Percentiles rank a stretch among this genome's conserved stretches.
Conservation (phyloP, 345 rosid species). For the Arabidopsis arenosa region DNA sequence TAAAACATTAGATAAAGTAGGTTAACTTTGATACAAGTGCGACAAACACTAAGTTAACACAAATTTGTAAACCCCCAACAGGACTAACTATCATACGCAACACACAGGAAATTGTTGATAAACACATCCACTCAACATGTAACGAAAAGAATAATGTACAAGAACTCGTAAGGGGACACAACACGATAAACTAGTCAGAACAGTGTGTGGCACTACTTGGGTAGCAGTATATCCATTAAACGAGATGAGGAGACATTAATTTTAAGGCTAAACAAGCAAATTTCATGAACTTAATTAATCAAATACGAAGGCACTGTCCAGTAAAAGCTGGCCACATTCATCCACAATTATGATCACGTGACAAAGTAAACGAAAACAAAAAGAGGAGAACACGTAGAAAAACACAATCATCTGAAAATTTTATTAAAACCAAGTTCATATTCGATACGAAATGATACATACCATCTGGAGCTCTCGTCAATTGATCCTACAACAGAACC, state of each 20-base stretch:
- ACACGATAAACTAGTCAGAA: neutral
- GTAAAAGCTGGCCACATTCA: slow-evolving; percentile 13
- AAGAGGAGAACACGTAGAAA: neutral
- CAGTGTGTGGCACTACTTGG: neutral
- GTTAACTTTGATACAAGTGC: slow-evolving; percentile 6
- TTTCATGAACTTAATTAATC: slow-evolving; percentile 7
- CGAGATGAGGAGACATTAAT: neutral
- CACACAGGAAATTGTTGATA: neutral
- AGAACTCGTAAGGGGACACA: neutral
- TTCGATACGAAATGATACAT: slow-evolving; percentile 36
- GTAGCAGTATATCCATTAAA: neutral
- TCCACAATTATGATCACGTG: neutral
- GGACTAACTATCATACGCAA: slow-evolving; percentile 9
- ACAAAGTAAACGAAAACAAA: neutral
- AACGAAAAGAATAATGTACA: neutral
- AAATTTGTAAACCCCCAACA: slow-evolving; percentile 4
- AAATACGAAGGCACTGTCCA: neutral
- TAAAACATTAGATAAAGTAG: neutral
- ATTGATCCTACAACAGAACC: slow-evolving; percentile 68
- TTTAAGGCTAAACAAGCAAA: slow-evolving; percentile 12
- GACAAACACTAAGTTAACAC: slow-evolving; percentile 14
- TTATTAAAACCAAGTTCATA: slow-evolving; percentile 18
- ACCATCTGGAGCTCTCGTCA: slow-evolving; percentile 83
- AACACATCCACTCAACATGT: slow-evolving; percentile 17
- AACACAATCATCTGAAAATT: neutral